phyloP scores from a whole-genome alignment of 2,329 filamentous ascomycete genomes.

The Phaeosphaeriaceae sp. region DNA sequence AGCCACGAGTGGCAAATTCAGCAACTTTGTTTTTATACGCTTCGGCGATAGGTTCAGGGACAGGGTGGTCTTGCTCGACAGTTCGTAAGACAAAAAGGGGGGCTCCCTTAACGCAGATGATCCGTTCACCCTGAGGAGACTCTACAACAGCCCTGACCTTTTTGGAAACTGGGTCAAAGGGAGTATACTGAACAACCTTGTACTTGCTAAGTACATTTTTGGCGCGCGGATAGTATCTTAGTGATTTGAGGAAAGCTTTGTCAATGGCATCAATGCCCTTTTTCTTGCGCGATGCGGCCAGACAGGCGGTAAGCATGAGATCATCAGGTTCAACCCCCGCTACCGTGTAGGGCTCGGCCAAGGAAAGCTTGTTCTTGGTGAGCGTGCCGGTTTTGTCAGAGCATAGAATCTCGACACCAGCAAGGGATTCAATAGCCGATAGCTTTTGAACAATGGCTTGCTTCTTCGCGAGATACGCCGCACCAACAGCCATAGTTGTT shows the following conservation, averaged over 20 bases:
- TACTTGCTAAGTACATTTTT: constrained; percentile 83
- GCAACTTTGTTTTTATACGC: constrained; percentile 92
- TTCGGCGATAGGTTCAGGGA: constrained; percentile 76
- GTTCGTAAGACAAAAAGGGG: constrained; percentile 87
- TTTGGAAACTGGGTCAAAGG: constrained; percentile 92
- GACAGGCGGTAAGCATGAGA: constrained; percentile 88
- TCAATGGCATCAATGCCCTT: constrained; percentile 95
- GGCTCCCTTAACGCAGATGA: constrained; percentile 89
- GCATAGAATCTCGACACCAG: constrained; percentile 92
- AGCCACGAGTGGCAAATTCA: constrained; percentile 90
- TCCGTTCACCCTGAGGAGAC: constrained; percentile 81
- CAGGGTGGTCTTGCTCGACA: constrained; percentile 82
- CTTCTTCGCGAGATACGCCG: constrained; percentile 89
- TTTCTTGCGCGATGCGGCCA: constrained; percentile 91
- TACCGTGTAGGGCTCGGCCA: constrained; percentile 84
- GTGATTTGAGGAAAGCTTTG: constrained; percentile 89
- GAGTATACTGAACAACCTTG: constrained; percentile 82
- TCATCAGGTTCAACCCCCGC: constrained; percentile 83
- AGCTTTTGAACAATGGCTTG: constrained; percentile 93
- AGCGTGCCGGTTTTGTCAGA: constrained; percentile 94
- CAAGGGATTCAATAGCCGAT: constrained; percentile 87
- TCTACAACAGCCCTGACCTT: constrained; percentile 86
- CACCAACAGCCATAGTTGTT: constrained; percentile 93
- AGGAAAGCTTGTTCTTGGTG: constrained; percentile 92
- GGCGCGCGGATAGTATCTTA: constrained; percentile 81